Percentiles rank a stretch among this genome's conserved stretches.
Conservation (phyloP, 2,329 filamentous ascomycete species). For the Sclerotinia borealis region DNA sequence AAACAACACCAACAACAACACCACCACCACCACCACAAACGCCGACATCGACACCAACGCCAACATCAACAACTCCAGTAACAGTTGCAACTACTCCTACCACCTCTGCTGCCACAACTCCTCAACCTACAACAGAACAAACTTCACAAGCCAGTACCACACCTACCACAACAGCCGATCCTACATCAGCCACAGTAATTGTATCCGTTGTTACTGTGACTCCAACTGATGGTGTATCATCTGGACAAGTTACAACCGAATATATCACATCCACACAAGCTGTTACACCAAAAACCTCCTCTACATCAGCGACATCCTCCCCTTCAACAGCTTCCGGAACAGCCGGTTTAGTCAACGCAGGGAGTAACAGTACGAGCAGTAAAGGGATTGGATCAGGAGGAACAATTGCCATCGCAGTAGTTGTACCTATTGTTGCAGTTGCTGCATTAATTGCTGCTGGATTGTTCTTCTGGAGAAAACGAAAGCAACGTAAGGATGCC, state of each 20-base stretch:
- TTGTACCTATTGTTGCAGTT: constrained; percentile 86
- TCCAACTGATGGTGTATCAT: neutral
- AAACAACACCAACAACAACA: constrained; percentile 10
- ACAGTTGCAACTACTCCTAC: constrained; percentile 13
- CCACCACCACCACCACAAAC: constrained; percentile 25
- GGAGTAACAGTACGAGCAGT: neutral
- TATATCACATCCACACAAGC: constrained; percentile 17
- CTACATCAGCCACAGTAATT: constrained; percentile 20
- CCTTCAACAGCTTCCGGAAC: constrained; percentile 25
- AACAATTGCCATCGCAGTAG: constrained; percentile 86
- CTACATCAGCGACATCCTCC: constrained; percentile 17
- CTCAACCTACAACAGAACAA: constrained; percentile 1
- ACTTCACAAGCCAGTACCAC: constrained; percentile 24
- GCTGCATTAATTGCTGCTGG: constrained; percentile 71
- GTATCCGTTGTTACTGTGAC: constrained; percentile 5
- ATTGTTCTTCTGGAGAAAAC: constrained; percentile 81
- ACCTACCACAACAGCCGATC: constrained; percentile 21
- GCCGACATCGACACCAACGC: constrained; percentile 25
- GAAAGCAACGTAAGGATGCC: constrained; percentile 76
- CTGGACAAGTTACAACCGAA: constrained; percentile 15
- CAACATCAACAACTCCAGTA: constrained; percentile 17
- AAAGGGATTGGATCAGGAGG: constrained; percentile 42
- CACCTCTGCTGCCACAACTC: constrained; percentile 10
- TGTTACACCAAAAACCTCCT: neutral
- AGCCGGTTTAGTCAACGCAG: constrained; percentile 14